Evolutionary conservation across 768 basidiomycete genomes (phyloP).

Genomic region (Mycena haematopus): DNA sequence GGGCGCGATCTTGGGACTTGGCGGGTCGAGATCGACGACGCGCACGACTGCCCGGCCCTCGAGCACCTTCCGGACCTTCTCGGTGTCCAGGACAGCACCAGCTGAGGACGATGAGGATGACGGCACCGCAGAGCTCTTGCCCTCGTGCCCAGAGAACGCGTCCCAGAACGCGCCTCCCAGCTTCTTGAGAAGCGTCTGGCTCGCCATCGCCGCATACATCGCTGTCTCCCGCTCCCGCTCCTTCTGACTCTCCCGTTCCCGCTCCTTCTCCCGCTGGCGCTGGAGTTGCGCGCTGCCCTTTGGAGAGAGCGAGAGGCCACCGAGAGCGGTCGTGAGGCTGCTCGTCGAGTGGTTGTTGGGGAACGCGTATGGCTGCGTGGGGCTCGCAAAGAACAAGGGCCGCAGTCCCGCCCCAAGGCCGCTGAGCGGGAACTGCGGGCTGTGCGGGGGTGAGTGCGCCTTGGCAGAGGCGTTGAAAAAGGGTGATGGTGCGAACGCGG

Average conservation of each 20-base stretch:
- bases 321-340: slow-evolving; percentile 15
- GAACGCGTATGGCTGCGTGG: slow-evolving; percentile 25
- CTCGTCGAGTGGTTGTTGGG: background rate
- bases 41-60: slow-evolving; percentile 83
- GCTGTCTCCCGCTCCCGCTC: slow-evolving; percentile 52
- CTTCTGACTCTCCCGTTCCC: slow-evolving; percentile 37
- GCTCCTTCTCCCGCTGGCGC: slow-evolving; percentile 29
- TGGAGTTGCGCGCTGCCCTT: slow-evolving; percentile 42
- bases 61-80: slow-evolving; percentile 81
- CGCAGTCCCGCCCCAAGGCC: slow-evolving; percentile 51
- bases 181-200: slow-evolving; percentile 74
- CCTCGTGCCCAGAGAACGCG: slow-evolving; percentile 70
- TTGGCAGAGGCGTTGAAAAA: slow-evolving; percentile 9
- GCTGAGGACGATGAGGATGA: slow-evolving; percentile 34
- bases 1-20: background rate
- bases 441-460: slow-evolving; percentile 34
- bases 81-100: slow-evolving; percentile 61
- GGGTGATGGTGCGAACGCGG: slow-evolving; percentile 13
- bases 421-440: slow-evolving; percentile 36
- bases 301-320: slow-evolving; percentile 46
- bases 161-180: slow-evolving; percentile 87
- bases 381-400: slow-evolving; percentile 44
- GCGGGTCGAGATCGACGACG: slow-evolving; percentile 76
- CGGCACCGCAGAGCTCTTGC: slow-evolving; percentile 16
- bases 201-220: slow-evolving; percentile 75